A percentile compares a stretch with the other conserved stretches of the same genome.
Conservation (phyloP, 2,329 filamentous ascomycete genomes). For the Hymenoscyphus occultus region DNA sequence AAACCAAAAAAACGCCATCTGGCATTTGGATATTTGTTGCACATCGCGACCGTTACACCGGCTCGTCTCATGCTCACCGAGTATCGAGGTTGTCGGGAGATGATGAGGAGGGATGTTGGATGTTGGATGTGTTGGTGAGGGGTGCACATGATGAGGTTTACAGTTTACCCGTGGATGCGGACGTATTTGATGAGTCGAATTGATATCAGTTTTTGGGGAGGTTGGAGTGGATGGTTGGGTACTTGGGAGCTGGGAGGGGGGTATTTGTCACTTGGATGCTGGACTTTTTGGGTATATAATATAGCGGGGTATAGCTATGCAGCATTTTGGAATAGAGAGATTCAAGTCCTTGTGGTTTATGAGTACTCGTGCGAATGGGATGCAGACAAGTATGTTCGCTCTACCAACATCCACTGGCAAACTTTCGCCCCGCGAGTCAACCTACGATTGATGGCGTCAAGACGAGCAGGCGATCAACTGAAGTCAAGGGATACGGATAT, state of each 20-base stretch:
- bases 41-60: slow-evolving; percentile 2
- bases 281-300: not conserved
- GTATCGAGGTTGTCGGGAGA: not conserved
- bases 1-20: not conserved
- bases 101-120: not conserved
- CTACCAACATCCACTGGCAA: not conserved
- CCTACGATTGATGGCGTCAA: not conserved
- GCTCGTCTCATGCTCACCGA: not conserved
- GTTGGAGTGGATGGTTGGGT: not conserved
- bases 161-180: too few species aligned
- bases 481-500: not conserved
- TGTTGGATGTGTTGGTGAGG: not conserved
- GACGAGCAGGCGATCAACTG: not conserved
- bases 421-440: not conserved
- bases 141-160: not conserved
- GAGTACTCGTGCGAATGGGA: not conserved
- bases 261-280: too few species aligned
- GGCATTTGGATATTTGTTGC: not conserved
- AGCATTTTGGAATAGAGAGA: not conserved
- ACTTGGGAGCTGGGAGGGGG: too few species aligned
- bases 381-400: not conserved
- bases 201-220: not conserved
- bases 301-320: too few species aligned
- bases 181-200: not conserved
- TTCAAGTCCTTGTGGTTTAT: not conserved